These are phyloP conservation scores for Naematelia encephala DNA, from an alignment of 768 basidiomycete species.

Conservation along the genomic window DNA sequence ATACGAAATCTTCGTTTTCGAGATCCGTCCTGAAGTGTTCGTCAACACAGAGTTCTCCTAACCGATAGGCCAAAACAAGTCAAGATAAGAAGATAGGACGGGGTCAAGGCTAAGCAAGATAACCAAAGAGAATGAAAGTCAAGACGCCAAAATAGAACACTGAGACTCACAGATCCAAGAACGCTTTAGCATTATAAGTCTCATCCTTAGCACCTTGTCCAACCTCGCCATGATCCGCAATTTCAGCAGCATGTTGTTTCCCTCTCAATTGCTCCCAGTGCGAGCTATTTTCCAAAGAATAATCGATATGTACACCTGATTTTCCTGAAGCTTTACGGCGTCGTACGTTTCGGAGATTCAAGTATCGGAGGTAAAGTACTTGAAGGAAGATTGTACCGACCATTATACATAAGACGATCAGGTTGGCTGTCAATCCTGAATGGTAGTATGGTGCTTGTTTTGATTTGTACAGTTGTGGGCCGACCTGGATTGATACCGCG, in stretches of 20 bases:
- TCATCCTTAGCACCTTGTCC: background rate
- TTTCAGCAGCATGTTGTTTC: background rate
- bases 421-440: slow-evolving; percentile 9
- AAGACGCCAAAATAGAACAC: too few relatives aligned
- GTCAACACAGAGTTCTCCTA: too few relatives aligned
- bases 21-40: background rate
- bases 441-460: slow-evolving; percentile 9
- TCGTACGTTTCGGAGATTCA: slow-evolving; percentile 8
- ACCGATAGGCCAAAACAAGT: too few relatives aligned
- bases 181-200: background rate
- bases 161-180: slow-evolving; percentile 7
- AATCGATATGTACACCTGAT: slow-evolving; percentile 7
- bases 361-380: slow-evolving; percentile 5
- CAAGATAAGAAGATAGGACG: too few relatives aligned
- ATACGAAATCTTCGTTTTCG: slow-evolving; percentile 4
- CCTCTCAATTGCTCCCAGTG: slow-evolving; percentile 1
- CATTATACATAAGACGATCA: slow-evolving; percentile 12
- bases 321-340: slow-evolving; percentile 9
- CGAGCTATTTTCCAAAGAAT: slow-evolving; percentile 4
- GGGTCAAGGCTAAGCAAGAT: too few relatives aligned
- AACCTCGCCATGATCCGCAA: background rate
- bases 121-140: background rate
- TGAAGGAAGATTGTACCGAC: slow-evolving; percentile 9
- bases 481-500: background rate
- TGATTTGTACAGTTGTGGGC: slow-evolving; percentile 3